Evolutionary conservation across 1,284 basidiomycete genomes (phyloP), one percentile per base, ranked within the genome.

Genomic region (Marasmius fiardii): DNA sequence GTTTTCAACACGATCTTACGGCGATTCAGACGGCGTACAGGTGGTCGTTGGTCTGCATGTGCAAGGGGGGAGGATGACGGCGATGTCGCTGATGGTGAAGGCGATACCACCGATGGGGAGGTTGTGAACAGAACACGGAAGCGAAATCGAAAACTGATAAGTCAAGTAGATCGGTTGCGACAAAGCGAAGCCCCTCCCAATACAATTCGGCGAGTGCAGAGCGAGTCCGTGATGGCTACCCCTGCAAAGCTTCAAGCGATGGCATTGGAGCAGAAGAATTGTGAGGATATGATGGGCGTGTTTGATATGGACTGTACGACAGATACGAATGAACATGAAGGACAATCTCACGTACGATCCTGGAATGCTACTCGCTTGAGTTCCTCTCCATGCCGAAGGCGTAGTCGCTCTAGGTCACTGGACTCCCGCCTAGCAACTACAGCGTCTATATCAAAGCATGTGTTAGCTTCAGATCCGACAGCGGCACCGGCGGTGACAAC

Each of bases 1-100:
- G 92, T 98, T 45, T 95, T 98, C 68, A 89, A 85, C 54, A 90
- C 90, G 12, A 85, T 97, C 31, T 74, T 97, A 57, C 83, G 86
- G 47, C 80, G 86, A 31, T 82, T 93, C 56, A 77, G 76, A 28
- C 81, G 81, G 54, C 78, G 79, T 43, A 76, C 73, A 26, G 75
- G 75, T 34, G 72, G 75, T 24, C 72, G 74, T 34, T 73, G 73
- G 67, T 63, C 66, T 12, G 78, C 80, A 56, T 78, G 67, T n/a
- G 75, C 78, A 44, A 78, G 74, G 49, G 80, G 77, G 12, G 75
- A 79, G 52, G 81, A 81, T 56, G 76, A 79, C 52, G 76, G 74
- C 31, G 52, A 71, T 49, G 62, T 60, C 35, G 68, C 67, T 23
- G 74, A 71, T 62, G 67, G 59, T 47, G 72, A 74, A 60, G 69